A percentile compares a stretch with the other conserved stretches of the same genome.
Evolutionary conservation across 345 rosid genomes (phyloP).

Genomic region (Hibiscus syriacus): DNA sequence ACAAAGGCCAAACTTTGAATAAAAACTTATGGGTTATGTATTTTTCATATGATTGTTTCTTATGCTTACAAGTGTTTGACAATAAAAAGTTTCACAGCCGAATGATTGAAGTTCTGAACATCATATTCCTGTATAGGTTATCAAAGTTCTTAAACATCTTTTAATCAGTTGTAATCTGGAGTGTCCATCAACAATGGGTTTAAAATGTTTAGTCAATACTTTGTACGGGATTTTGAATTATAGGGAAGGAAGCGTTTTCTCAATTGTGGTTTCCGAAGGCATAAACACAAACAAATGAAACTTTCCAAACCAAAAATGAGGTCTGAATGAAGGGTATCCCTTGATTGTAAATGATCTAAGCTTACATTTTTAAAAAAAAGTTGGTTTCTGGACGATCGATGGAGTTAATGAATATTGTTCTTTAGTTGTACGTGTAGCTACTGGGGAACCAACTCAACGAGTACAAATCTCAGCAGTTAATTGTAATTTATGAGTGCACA

Average conservation of each 20-base stretch:
- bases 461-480: not conserved
- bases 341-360: not conserved
- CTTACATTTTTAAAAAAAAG: not conserved
- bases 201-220: not conserved
- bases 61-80: not conserved
- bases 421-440: not conserved
- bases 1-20: constrained; percentile 1
- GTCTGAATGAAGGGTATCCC: not conserved
- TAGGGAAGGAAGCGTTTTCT: not conserved
- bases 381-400: not conserved
- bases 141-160: no score
- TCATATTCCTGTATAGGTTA: no score
- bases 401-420: not conserved
- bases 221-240: not conserved
- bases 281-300: not conserved
- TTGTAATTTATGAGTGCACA: not conserved
- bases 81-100: not conserved
- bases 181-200: no score
- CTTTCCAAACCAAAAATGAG: not conserved
- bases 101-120: no score
- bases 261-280: not conserved
- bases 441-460: not conserved
- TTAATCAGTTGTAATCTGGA: no score
- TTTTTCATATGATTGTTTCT: not conserved
- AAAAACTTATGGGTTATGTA: not conserved